Percentiles rank a stretch among this genome's conserved stretches.
phyloP scores from a whole-genome alignment of 208 protist species.

The Crithidia fasciculata region DNA sequence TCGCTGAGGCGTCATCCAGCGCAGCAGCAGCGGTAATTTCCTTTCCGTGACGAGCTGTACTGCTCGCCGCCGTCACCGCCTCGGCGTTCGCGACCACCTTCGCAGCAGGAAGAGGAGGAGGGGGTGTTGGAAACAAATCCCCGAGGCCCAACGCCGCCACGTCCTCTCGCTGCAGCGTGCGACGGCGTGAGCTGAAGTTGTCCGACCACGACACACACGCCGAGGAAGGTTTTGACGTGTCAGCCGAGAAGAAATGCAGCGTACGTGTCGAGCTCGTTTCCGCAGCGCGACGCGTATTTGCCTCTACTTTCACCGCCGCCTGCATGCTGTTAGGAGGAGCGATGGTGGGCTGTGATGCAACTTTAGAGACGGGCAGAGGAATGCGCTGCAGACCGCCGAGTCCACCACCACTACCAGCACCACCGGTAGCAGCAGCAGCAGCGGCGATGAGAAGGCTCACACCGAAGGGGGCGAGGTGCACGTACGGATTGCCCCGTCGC shows the following conservation, averaged over 20 bases:
- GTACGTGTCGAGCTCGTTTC: too few relatives aligned
- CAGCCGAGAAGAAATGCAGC: not conserved
- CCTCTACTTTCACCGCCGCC: not conserved
- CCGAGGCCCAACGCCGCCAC: constrained; percentile 39
- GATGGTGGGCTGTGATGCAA: not conserved
- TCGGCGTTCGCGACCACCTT: too few relatives aligned
- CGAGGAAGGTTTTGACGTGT: not conserved
- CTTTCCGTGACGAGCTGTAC: not conserved
- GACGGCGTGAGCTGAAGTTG: constrained; percentile 11
- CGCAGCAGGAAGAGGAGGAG: not conserved
- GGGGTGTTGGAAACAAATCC: constrained; percentile 46
- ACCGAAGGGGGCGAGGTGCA: constrained; percentile 62
- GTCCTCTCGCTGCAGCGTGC: constrained; percentile 32
- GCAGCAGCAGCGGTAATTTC: not conserved
- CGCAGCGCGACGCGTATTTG: too few relatives aligned
- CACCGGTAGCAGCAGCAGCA: constrained; percentile 13
- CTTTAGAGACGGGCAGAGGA: constrained; percentile 7
- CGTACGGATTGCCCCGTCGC: constrained; percentile 5
- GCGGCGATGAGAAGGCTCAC: constrained; percentile 70
- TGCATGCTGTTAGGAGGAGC: not conserved
- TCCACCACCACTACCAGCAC: constrained; percentile 5
- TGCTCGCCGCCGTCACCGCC: not conserved
- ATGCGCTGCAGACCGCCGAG: constrained; percentile 46
- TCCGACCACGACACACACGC: constrained; percentile 1
- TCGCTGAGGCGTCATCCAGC: not conserved